Evolutionary conservation across 1,284 basidiomycete species (phyloP).

Genomic region (Cryptococcus sp.): DNA sequence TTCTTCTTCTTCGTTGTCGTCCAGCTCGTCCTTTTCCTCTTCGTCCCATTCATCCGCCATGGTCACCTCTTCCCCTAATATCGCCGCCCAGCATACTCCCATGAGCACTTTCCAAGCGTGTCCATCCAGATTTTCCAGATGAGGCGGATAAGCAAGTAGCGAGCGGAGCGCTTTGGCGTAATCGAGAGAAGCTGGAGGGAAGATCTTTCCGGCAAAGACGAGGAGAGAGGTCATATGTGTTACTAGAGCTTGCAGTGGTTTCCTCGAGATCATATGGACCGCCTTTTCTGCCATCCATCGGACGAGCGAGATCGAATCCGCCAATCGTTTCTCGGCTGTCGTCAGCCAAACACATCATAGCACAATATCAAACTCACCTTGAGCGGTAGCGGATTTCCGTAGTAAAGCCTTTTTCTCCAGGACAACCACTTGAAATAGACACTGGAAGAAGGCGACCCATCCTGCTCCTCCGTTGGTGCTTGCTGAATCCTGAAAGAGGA

Average conservation of each 20-base stretch:
- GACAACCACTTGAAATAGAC: constrained; percentile 61
- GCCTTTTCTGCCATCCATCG: constrained; percentile 33
- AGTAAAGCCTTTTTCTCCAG: constrained; percentile 54
- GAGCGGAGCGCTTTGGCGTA: constrained; percentile 72
- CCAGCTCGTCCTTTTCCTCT: constrained; percentile 1
- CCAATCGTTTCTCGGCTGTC: constrained; percentile 21
- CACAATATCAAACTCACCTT: constrained; percentile 24
- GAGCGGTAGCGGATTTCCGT: constrained; percentile 49
- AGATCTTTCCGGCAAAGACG: constrained; percentile 54
- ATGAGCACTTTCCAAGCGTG: constrained; percentile 64
- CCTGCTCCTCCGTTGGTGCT: constrained; percentile 48
- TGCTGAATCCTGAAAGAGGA: constrained; percentile 41
- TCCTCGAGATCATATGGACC: constrained; percentile 28
- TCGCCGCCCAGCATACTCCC: constrained; percentile 66
- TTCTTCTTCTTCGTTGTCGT: constrained; percentile 16
- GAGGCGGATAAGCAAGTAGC: constrained; percentile 61
- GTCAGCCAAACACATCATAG: constrained; percentile 4
- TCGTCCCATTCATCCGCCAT: constrained; percentile 16
- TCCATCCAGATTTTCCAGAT: constrained; percentile 68
- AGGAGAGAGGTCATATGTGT: constrained; percentile 64
- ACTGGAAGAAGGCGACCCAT: constrained; percentile 69
- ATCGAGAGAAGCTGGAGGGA: constrained; percentile 64
- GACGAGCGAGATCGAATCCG: constrained; percentile 30
- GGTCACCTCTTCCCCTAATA: constrained; percentile 60
- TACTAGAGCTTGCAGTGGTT: constrained; percentile 49